Conservation (phyloP, 2,329 filamentous ascomycete genomes). For the Ceratocystis alfenasii region DNA sequence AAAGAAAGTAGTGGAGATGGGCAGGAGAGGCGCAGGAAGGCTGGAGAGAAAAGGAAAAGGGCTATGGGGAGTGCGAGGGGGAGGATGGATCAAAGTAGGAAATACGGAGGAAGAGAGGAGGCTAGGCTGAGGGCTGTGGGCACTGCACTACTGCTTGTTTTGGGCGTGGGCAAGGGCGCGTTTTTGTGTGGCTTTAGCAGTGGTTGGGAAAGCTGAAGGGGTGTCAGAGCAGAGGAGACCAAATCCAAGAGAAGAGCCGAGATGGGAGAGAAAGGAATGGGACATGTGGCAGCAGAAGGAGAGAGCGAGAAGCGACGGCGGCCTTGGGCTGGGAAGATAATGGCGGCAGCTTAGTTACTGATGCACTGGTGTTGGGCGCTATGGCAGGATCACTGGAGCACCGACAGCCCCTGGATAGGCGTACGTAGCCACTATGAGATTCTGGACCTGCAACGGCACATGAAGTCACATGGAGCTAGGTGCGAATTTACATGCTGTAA, state of each 20-base stretch:
- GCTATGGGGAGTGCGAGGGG: too few species aligned
- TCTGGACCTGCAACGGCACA: neutral
- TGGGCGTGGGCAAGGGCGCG: neutral
- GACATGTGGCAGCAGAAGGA: neutral
- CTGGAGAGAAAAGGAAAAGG: too few species aligned
- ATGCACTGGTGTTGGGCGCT: neutral
- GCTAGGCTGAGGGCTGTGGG: neutral
- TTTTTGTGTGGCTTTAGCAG: neutral
- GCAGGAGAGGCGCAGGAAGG: too few species aligned
- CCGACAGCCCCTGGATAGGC: neutral
- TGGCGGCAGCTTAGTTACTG: neutral
- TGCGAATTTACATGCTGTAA: neutral
- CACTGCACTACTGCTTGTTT: neutral
- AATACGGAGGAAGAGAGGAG: neutral
- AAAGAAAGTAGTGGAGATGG: too few species aligned
- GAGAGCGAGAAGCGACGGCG: neutral
- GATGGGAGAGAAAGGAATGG: neutral
- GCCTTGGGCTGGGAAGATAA: neutral
- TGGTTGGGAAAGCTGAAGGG: slow-evolving; percentile 7
- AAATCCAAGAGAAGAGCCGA: neutral
- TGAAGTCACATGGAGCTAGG: neutral
- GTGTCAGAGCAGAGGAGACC: neutral
- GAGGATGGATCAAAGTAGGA: neutral
- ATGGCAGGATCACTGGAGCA: neutral
- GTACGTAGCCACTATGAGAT: neutral